phyloP scores from a whole-genome alignment of 345 rosid species.

The Odontarrhena argentea region DNA sequence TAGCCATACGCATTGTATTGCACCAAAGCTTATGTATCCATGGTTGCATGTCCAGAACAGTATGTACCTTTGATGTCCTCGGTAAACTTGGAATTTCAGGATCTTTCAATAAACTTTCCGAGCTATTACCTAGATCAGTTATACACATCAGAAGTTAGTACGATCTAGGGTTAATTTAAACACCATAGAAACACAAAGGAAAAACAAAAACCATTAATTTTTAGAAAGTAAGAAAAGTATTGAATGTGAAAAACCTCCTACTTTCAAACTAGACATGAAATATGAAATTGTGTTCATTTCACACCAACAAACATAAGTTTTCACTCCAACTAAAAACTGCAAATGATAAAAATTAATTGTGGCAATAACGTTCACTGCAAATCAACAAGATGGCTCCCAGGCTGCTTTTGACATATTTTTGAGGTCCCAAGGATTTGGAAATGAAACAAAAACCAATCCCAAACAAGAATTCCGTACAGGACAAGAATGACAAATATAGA shows the following conservation, averaged over 20 bases:
- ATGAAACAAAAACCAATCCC: constrained; percentile 2
- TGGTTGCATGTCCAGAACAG: background rate
- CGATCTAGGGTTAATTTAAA: background rate
- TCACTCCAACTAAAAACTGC: background rate
- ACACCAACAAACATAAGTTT: background rate
- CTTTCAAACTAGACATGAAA: background rate
- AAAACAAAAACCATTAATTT: background rate
- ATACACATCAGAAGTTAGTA: constrained; percentile 15
- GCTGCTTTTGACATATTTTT: constrained; percentile 3
- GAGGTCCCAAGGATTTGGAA: constrained; percentile 5
- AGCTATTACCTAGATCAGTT: constrained; percentile 31
- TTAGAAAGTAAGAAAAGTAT: background rate
- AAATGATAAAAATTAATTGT: background rate
- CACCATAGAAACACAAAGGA: background rate
- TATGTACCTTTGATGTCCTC: constrained; percentile 34
- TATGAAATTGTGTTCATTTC: constrained; percentile 3
- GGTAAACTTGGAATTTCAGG: constrained; percentile 14
- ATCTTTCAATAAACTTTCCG: constrained; percentile 16
- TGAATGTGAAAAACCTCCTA: background rate
- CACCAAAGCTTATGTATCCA: background rate
- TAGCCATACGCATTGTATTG: background rate
- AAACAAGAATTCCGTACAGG: background rate
- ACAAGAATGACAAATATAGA: constrained; percentile 2
- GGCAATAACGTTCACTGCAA: constrained; percentile 1
- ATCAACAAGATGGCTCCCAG: constrained; percentile 7